Evolutionary conservation across 2,329 filamentous ascomycete species (phyloP).

Genomic region (Lasiodiplodia hormozganensis): DNA sequence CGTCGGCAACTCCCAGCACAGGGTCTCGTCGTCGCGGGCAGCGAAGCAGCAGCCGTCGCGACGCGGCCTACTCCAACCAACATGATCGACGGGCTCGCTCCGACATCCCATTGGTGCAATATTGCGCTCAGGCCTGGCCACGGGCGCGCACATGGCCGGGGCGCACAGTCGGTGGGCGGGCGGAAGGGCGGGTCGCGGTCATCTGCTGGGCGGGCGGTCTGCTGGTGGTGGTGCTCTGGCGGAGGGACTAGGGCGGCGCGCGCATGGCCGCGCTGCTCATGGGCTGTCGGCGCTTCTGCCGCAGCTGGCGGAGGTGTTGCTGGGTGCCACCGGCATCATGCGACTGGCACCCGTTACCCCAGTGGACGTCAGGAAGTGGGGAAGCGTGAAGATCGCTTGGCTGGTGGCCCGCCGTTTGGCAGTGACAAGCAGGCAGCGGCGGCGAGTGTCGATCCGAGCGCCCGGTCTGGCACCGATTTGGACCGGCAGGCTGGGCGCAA

Average conservation of each 20-base stretch:
- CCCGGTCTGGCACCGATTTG: conserved; percentile 21
- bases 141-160: conserved; percentile 7
- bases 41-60: conserved; percentile 12
- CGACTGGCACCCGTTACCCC: conserved; percentile 23
- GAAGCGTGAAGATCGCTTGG: conserved; percentile 25
- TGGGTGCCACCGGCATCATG: conserved; percentile 18
- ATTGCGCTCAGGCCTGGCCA: conserved; percentile 20
- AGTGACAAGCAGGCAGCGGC: conserved; percentile 23
- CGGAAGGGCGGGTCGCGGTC: conserved; percentile 11
- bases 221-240: not conserved
- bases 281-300: not conserved
- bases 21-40: conserved; percentile 22
- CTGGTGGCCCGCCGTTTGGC: conserved; percentile 26
- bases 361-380: conserved; percentile 20
- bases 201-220: conserved; percentile 13
- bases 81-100: conserved; percentile 22
- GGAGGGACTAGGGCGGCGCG: not conserved
- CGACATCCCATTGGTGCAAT: conserved; percentile 22
- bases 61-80: conserved; percentile 18
- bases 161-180: conserved; percentile 3
- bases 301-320: not conserved
- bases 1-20: conserved; percentile 27
- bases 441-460: conserved; percentile 25
- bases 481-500: conserved; percentile 26
- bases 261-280: not conserved